phyloP scores from a whole-genome alignment of 257 asterid genomes.

The Solanum bukasovii region DNA sequence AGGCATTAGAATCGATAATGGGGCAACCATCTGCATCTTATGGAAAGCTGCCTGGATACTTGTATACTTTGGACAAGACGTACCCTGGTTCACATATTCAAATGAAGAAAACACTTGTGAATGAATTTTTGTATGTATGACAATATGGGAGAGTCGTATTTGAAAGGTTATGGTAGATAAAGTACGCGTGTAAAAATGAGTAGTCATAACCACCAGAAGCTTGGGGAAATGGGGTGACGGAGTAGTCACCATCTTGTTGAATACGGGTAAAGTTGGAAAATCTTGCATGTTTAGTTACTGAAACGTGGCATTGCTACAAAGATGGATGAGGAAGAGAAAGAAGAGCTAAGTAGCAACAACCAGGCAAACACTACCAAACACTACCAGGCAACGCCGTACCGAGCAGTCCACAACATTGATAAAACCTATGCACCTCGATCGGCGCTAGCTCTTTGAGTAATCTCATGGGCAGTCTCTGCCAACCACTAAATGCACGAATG shows the following conservation, averaged over 20 bases:
- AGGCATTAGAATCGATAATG: too few relatives aligned
- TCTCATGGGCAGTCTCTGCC: neutral
- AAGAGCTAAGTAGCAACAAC: neutral
- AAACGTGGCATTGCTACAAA: neutral
- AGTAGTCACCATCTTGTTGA: neutral
- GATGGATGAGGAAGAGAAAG: neutral
- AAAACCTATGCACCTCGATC: neutral
- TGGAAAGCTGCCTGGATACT: too few relatives aligned
- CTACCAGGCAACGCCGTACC: neutral
- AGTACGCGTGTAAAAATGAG: neutral
- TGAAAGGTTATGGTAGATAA: neutral
- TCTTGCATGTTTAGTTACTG: neutral
- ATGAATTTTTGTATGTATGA: neutral
- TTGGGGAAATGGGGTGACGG: neutral
- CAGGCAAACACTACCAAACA: neutral
- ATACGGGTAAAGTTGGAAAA: neutral
- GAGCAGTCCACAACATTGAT: neutral
- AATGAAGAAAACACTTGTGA: too few relatives aligned
- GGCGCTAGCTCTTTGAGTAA: neutral
- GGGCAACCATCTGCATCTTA: too few relatives aligned
- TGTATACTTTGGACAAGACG: too few relatives aligned
- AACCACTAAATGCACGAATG: neutral
- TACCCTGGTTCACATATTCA: too few relatives aligned
- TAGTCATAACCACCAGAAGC: neutral
- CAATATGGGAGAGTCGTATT: neutral